These are phyloP conservation scores for Solanum commersonii DNA, from an alignment of 257 asterid species.

Conservation along the genomic window DNA sequence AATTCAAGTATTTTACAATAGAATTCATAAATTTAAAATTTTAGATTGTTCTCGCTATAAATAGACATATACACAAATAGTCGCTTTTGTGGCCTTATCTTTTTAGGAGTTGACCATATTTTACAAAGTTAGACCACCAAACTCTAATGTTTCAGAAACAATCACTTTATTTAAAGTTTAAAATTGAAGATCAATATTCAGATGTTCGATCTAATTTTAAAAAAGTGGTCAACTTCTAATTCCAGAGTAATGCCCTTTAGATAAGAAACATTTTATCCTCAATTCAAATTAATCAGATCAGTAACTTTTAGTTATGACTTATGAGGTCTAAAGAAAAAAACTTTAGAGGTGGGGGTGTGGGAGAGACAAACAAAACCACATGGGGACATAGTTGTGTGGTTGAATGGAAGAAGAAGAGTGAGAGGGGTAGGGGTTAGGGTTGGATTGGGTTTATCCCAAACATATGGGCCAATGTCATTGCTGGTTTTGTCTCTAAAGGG, in stretches of 20 bases:
- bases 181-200: background rate
- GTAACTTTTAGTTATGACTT: background rate
- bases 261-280: background rate
- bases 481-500: slow-evolving; percentile 27
- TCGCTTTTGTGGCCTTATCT: background rate
- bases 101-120: background rate
- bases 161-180: background rate
- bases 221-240: background rate
- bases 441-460: background rate
- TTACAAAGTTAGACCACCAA: background rate
- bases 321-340: background rate
- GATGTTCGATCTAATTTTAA: background rate
- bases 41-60: background rate
- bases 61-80: background rate
- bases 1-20: background rate
- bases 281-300: background rate
- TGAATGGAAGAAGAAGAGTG: background rate
- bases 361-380: background rate
- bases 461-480: slow-evolving; percentile 5
- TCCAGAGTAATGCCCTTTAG: background rate
- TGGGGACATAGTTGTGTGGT: slow-evolving; percentile 3
- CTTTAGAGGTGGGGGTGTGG: background rate
- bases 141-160: background rate
- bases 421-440: background rate
- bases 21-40: background rate